Base-by-base conservation (phyloP, 805 yeast genomes). In the Soucietia sequanensis region DNA sequence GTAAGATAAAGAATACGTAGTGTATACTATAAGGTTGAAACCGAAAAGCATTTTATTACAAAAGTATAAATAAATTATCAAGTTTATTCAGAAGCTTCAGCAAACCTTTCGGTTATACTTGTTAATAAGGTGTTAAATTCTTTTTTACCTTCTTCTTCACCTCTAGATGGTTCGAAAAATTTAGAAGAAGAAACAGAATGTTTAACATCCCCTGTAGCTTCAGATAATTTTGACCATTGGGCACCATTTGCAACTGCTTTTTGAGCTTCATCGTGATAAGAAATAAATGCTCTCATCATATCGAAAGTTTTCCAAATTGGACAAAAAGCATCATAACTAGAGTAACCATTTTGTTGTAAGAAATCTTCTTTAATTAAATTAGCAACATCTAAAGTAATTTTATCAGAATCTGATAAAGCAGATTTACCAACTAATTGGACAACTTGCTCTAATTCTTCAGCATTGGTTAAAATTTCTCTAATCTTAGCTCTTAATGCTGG, bases 341-440 rank as follows among this genome's bases (percentile, higher is more conserved):
- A 93, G 72, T 93, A 93, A 71, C 99, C 99, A 69, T 93, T 93
- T 74, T 93, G 99, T 72, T 93, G 99, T 62, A 93, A 76, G 81
- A 93, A 93, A 68, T 93, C 99, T 66, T 93, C 99, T 68, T 93
- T 93, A 66, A 93, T 82, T 62, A 93, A 77, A 19, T 75, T 73
- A 17, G 98, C 80, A 38, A 91, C 96, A 60, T 93, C 99, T 59
- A 93, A 75, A 17, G 96, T 85, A 64, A 93, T 93, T 74, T 93
- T 93, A 68, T 93, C 99, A 25, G 95, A 76, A 62, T 93, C 99
- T 7, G 96, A 87, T 52, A 93, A 75, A 4, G 99, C 98, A 43
- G 96, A 85, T 70, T 93, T 93, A 75, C 99, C 99, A 43, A 93
- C 99, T 60, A 93, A 80, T 73, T 93, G 99, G 43, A 93, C 99